phyloP scores from a whole-genome alignment of 2,329 filamentous ascomycete genomes.

The Pseudogymnoascus sp. region DNA sequence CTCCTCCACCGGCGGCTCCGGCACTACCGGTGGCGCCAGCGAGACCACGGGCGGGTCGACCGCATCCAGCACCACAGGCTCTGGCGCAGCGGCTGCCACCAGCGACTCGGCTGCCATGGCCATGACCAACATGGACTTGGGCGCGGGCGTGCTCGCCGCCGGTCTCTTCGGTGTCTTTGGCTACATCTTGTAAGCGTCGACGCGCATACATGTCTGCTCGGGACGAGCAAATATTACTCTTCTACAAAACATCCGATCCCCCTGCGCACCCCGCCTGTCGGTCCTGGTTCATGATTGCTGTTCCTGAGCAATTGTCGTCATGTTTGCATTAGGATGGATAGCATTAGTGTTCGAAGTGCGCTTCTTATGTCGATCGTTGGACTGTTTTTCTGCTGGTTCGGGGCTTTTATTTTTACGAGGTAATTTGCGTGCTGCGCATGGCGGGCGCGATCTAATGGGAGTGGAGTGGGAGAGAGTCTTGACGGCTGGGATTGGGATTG shows the following conservation, averaged over 20 bases:
- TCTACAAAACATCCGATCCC: background rate
- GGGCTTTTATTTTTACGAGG: constrained; percentile 3
- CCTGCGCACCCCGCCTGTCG: background rate
- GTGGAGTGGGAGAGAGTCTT: background rate
- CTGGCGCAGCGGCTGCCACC: constrained; percentile 22
- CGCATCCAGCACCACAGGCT: constrained; percentile 13
- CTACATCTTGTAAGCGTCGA: constrained; percentile 41
- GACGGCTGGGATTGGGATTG: too few species aligned
- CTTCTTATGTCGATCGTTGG: background rate
- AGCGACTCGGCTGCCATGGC: constrained; percentile 28
- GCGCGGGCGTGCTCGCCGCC: constrained; percentile 36
- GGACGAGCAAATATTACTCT: background rate
- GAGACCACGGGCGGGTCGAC: constrained; percentile 32
- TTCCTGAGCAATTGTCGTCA: background rate
- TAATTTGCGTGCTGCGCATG: background rate
- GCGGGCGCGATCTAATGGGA: background rate
- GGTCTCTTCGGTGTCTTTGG: constrained; percentile 46
- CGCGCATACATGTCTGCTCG: background rate
- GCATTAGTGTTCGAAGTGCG: background rate
- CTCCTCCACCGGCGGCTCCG: constrained; percentile 16
- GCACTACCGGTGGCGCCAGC: constrained; percentile 21
- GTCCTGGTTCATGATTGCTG: background rate
- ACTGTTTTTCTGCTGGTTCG: constrained; percentile 3
- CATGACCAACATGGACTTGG: constrained; percentile 36
- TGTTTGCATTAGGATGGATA: background rate